phyloP scores from a whole-genome alignment of 129 eudicot genomes.

The Pittosporum tobira region DNA sequence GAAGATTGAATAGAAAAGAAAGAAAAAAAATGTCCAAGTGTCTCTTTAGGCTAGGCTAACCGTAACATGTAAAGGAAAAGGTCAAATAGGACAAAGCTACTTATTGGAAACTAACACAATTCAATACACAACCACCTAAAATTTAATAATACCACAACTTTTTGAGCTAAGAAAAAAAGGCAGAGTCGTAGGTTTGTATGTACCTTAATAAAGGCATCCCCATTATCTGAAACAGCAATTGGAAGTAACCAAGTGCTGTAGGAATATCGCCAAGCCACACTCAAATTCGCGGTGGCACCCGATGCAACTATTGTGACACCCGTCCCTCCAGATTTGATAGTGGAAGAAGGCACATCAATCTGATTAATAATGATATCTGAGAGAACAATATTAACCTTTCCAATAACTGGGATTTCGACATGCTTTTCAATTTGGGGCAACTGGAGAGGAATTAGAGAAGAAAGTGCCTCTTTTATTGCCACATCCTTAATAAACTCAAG shows the following conservation, averaged over 20 bases:
- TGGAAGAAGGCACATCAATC: conserved; percentile 45
- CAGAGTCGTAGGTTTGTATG: not conserved
- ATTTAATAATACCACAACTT: too few species aligned
- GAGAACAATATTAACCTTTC: conserved; percentile 49
- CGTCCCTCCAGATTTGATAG: conserved; percentile 44
- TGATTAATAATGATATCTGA: conserved; percentile 46
- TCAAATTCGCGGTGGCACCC: conserved; percentile 71
- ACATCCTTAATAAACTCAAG: conserved; percentile 59
- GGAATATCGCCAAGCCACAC: conserved; percentile 65
- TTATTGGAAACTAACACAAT: too few species aligned
- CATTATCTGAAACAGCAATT: conserved; percentile 64
- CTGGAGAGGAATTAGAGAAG: conserved; percentile 50
- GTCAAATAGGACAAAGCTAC: too few species aligned
- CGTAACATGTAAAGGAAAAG: too few species aligned
- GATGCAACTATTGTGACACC: conserved; percentile 62
- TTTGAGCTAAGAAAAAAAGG: not conserved
- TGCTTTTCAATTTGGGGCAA: conserved; percentile 50
- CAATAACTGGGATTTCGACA: conserved; percentile 55
- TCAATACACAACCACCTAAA: too few species aligned
- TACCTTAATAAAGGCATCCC: conserved; percentile 75
- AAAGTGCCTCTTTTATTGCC: conserved; percentile 41
- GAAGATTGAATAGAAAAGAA: too few species aligned
- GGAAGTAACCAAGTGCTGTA: conserved; percentile 67
- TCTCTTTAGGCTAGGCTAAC: too few species aligned
- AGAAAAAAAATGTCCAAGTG: too few species aligned